phyloP scores from a whole-genome alignment of 768 basidiomycete genomes.

The Hygrophorus russula region DNA sequence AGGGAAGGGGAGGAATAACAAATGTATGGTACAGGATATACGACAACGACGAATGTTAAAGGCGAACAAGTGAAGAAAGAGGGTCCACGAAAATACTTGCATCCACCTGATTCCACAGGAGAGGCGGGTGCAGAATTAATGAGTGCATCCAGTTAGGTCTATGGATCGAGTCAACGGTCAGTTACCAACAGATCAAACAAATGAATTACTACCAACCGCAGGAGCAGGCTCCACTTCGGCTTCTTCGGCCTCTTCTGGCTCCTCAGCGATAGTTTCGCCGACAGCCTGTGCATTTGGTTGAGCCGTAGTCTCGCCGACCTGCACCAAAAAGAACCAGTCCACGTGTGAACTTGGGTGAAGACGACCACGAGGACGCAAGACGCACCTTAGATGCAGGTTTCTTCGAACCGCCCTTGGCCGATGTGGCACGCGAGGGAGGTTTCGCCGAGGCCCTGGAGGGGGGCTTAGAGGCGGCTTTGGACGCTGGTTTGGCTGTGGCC shows the following conservation, averaged over 20 bases:
- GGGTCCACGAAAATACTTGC: background rate
- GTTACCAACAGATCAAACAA: background rate
- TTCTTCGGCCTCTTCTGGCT: conserved; percentile 22
- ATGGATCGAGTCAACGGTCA: background rate
- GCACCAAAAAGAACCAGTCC: conserved; percentile 8
- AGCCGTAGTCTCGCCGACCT: conserved; percentile 30
- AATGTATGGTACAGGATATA: background rate
- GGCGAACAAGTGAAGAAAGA: background rate
- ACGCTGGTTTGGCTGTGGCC: conserved; percentile 24
- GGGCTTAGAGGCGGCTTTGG: conserved; percentile 24
- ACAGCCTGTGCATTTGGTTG: conserved; percentile 20
- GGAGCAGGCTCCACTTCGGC: conserved; percentile 28
- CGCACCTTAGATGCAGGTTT: conserved; percentile 44
- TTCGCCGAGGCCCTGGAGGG: conserved; percentile 22
- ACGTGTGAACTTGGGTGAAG: conserved; percentile 10
- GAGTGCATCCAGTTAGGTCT: background rate
- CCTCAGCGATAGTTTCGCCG: conserved; percentile 44
- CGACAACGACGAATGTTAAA: background rate
- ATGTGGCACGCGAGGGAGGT: conserved; percentile 24
- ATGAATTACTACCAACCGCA: conserved; percentile 6
- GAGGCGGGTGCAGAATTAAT: background rate
- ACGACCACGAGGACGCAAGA: conserved; percentile 6
- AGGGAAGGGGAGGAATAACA: background rate
- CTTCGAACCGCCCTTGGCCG: conserved; percentile 18
- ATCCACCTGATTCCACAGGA: background rate